Conservation (phyloP, 768 basidiomycete species). For the Lactarius quietus region DNA sequence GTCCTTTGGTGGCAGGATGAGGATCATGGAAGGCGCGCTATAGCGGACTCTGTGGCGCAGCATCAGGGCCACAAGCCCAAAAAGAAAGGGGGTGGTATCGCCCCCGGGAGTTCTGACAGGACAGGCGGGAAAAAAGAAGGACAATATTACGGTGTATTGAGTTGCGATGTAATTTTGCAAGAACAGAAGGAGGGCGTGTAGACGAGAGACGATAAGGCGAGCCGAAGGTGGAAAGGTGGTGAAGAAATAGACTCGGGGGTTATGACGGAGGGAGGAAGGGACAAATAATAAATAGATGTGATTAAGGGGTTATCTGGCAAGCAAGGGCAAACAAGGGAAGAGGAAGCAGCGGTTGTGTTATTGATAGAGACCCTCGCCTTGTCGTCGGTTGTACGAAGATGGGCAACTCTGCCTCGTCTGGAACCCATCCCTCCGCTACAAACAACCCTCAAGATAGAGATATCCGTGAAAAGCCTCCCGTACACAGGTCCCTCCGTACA, state of each 20-base stretch:
- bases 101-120: not conserved
- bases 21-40: not conserved
- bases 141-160: too few relatives aligned
- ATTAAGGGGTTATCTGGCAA: not conserved
- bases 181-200: too few relatives aligned
- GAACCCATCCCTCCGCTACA: conserved; percentile 15
- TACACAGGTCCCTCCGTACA: conserved; percentile 58
- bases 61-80: not conserved
- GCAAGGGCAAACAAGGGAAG: conserved; percentile 4
- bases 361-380: not conserved
- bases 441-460: conserved; percentile 22
- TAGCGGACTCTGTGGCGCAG: not conserved
- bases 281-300: not conserved
- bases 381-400: conserved; percentile 20
- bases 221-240: not conserved
- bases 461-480: conserved; percentile 29
- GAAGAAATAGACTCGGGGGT: conserved; percentile 1
- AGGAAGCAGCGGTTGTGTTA: not conserved
- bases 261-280: not conserved
- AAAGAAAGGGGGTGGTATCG: not conserved
- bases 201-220: not conserved
- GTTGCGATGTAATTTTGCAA: too few relatives aligned
- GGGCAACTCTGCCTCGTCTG: conserved; percentile 23
- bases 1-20: not conserved
- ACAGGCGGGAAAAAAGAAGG: not conserved